Percentiles rank a stretch among this genome's conserved stretches.
These are phyloP conservation scores for Candida qinlingensis DNA, from an alignment of 805 yeast genomes.

Conservation along the genomic window DNA sequence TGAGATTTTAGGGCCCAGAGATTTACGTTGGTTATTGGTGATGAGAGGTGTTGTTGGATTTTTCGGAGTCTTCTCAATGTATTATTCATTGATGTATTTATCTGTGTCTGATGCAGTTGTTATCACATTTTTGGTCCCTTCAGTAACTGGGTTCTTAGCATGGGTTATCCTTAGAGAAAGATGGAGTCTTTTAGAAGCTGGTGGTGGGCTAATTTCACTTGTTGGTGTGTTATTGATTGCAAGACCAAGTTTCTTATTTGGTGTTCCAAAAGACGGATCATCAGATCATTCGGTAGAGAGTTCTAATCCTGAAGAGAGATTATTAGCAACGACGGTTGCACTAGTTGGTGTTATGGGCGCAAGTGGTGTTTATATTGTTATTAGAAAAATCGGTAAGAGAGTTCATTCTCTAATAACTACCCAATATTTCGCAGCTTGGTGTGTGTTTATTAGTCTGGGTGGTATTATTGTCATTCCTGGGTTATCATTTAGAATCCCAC, in stretches of 20 bases:
- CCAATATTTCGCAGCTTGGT: constrained; percentile 62
- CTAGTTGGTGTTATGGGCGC: constrained; percentile 67
- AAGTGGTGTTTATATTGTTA: constrained; percentile 59
- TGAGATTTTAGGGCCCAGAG: constrained; percentile 67
- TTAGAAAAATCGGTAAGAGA: constrained; percentile 67
- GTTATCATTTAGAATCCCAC: constrained; percentile 55
- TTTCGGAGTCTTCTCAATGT: constrained; percentile 75
- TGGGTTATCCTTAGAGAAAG: constrained; percentile 60
- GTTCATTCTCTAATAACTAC: constrained; percentile 83
- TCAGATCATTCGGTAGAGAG: constrained; percentile 41
- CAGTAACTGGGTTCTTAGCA: constrained; percentile 71
- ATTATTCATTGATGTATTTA: constrained; percentile 66
- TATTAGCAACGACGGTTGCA: constrained; percentile 60
- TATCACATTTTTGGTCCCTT: constrained; percentile 73
- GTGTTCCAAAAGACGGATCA: constrained; percentile 27
- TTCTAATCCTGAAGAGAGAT: constrained; percentile 45
- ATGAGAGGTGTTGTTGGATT: constrained; percentile 71
- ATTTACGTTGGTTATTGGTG: constrained; percentile 46
- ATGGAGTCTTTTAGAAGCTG: constrained; percentile 60
- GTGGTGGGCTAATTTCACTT: constrained; percentile 64
- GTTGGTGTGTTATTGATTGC: constrained; percentile 78
- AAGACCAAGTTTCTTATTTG: constrained; percentile 70
- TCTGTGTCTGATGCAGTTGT: constrained; percentile 78
- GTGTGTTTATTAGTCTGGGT: constrained; percentile 47
- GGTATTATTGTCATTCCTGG: constrained; percentile 54